Percentiles rank a stretch among this genome's conserved stretches.
Evolutionary conservation across 768 basidiomycete genomes (phyloP).

Genomic region (Termitomyces sp.): DNA sequence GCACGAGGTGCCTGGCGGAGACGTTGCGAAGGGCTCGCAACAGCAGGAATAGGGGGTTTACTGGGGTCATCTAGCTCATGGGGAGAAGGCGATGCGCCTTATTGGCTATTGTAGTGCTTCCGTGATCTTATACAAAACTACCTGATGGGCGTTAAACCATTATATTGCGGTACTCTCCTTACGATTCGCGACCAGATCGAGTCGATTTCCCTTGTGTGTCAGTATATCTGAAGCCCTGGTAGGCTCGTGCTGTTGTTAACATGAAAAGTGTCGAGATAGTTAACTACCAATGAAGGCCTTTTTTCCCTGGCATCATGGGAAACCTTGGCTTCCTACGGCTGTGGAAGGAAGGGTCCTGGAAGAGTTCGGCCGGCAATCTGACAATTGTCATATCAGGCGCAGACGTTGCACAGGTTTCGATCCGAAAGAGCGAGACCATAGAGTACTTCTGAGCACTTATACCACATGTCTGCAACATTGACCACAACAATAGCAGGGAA

Average conservation of each 20-base stretch:
- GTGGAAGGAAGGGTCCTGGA: not conserved
- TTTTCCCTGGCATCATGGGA: not conserved
- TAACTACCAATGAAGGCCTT: not conserved
- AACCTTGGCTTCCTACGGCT: not conserved
- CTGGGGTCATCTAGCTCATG: not conserved
- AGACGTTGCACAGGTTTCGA: not conserved
- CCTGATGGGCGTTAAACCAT: not conserved
- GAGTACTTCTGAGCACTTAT: too few relatives aligned
- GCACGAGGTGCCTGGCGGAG: not conserved
- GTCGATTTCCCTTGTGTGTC: not conserved
- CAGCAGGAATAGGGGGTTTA: not conserved
- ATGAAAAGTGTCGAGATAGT: not conserved
- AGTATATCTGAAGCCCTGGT: not conserved
- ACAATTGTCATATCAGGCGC: not conserved
- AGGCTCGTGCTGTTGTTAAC: not conserved
- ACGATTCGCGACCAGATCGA: not conserved
- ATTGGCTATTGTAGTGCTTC: not conserved
- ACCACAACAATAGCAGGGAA: too few relatives aligned
- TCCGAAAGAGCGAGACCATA: not conserved
- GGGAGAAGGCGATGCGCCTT: not conserved
- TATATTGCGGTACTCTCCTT: not conserved
- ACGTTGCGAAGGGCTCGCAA: not conserved
- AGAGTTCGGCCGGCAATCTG: not conserved
- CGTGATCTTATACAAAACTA: not conserved
- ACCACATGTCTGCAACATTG: too few relatives aligned